Evolutionary conservation across 1,284 basidiomycete genomes (phyloP).

Genomic region (Fistulinella cinereoalba): DNA sequence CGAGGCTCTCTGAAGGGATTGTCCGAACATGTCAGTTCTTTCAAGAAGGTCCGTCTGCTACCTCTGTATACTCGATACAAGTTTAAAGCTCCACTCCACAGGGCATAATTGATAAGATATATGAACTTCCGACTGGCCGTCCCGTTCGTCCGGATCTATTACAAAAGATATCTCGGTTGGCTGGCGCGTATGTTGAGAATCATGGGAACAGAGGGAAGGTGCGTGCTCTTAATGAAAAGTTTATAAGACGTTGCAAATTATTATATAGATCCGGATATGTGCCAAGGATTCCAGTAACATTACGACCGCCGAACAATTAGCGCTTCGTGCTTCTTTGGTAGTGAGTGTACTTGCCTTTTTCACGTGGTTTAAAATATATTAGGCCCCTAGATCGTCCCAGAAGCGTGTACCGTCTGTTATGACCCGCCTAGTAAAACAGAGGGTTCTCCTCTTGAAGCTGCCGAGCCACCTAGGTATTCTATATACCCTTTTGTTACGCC

Average conservation of each 20-base stretch:
- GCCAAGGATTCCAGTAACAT: slow-evolving; percentile 44
- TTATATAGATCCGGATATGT: slow-evolving; percentile 51
- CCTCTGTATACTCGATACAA: neutral
- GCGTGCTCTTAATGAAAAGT: slow-evolving; percentile 4
- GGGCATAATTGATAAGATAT: slow-evolving; percentile 49
- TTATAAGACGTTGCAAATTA: slow-evolving; percentile 1
- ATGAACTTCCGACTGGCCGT: slow-evolving; percentile 46
- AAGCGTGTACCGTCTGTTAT: slow-evolving; percentile 33
- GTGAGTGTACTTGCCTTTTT: slow-evolving; percentile 35
- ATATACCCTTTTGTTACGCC: slow-evolving; percentile 62
- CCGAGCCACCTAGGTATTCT: slow-evolving; percentile 43
- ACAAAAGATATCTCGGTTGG: slow-evolving; percentile 62
- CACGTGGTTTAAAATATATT: neutral
- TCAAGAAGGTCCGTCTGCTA: slow-evolving; percentile 46
- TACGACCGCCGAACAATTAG: slow-evolving; percentile 49
- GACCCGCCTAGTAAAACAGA: slow-evolving; percentile 35
- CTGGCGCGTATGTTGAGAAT: slow-evolving; percentile 60
- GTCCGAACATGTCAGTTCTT: slow-evolving; percentile 40
- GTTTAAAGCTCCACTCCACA: slow-evolving; percentile 23
- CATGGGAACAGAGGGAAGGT: slow-evolving; percentile 47
- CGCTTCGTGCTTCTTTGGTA: slow-evolving; percentile 49
- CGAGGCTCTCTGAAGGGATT: slow-evolving; percentile 46
- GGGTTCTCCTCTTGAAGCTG: slow-evolving; percentile 27
- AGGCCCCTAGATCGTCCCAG: slow-evolving; percentile 15
- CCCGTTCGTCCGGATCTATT: slow-evolving; percentile 45